Conservation (phyloP, 2,329 filamentous ascomycete species). For the Aspergillus sergii region DNA sequence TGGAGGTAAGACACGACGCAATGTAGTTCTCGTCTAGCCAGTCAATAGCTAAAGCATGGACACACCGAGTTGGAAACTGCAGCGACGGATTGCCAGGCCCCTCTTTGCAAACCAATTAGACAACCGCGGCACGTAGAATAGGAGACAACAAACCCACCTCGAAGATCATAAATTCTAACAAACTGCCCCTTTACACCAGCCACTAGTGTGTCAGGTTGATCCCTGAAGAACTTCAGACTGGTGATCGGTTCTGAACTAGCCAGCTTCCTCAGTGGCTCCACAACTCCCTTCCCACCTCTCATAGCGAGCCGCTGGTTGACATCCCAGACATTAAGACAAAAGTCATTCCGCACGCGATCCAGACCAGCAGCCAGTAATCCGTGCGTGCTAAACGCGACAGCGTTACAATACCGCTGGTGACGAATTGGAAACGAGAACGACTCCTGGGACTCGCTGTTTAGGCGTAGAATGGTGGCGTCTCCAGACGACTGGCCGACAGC, state of each 20-base stretch:
- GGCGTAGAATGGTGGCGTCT: conserved; percentile 60
- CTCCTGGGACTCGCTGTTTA: conserved; percentile 53
- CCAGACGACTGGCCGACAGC: conserved; percentile 64
- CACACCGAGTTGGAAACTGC: conserved; percentile 59
- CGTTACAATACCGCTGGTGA: conserved; percentile 66
- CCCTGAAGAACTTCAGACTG: conserved; percentile 65
- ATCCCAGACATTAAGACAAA: conserved; percentile 67
- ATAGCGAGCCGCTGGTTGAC: conserved; percentile 51
- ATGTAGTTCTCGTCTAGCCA: conserved; percentile 67
- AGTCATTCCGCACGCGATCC: conserved; percentile 65
- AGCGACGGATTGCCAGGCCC: conserved; percentile 44
- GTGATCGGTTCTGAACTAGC: conserved; percentile 65
- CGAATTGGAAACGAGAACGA: conserved; percentile 59
- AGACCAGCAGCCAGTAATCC: conserved; percentile 63
- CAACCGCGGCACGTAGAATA: neutral
- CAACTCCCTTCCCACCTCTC: conserved; percentile 36
- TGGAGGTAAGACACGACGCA: conserved; percentile 57
- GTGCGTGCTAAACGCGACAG: conserved; percentile 61
- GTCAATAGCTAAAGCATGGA: conserved; percentile 66
- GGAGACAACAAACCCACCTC: conserved; percentile 48
- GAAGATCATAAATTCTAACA: conserved; percentile 63
- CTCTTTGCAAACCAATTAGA: conserved; percentile 27
- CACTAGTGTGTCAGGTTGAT: conserved; percentile 62
- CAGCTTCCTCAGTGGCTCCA: conserved; percentile 59
- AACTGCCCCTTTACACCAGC: conserved; percentile 63